phyloP scores from a whole-genome alignment of 2,329 filamentous ascomycete species.

The Phialemoniopsis sp. region DNA sequence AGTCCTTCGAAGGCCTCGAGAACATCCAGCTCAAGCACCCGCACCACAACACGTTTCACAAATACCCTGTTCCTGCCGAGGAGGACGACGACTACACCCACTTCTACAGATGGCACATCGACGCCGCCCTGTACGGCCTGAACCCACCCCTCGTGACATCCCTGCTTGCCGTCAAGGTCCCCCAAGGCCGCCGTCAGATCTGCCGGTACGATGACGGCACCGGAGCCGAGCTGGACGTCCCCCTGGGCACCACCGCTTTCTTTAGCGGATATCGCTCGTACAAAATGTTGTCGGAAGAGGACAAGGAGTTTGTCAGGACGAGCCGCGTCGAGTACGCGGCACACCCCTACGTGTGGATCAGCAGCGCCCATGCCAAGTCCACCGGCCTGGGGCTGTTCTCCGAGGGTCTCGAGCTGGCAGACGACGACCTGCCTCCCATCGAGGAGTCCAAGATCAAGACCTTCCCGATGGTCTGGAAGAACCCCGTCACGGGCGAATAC shows the following conservation, averaged over 20 bases:
- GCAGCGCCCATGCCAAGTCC: constrained; percentile 57
- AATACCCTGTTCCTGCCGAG: constrained; percentile 50
- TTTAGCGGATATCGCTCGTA: constrained; percentile 69
- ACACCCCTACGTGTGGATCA: constrained; percentile 84
- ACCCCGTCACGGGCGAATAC: constrained; percentile 64
- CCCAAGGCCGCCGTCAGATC: constrained; percentile 46
- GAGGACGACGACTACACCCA: constrained; percentile 46
- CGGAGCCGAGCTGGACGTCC: constrained; percentile 60
- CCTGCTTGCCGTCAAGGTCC: constrained; percentile 70
- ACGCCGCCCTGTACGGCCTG: constrained; percentile 71
- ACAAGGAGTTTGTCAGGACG: constrained; percentile 63
- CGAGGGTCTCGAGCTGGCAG: constrained; percentile 45
- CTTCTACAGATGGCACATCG: constrained; percentile 79
- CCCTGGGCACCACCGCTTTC: constrained; percentile 74
- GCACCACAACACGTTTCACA: constrained; percentile 75
- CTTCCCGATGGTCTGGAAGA: constrained; percentile 74
- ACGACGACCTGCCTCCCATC: constrained; percentile 58
- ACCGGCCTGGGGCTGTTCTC: constrained; percentile 70
- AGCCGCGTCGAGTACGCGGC: constrained; percentile 71
- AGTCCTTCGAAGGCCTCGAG: constrained; percentile 65
- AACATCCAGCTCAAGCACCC: constrained; percentile 69
- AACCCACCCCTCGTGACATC: constrained; percentile 72
- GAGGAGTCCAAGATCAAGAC: constrained; percentile 65
- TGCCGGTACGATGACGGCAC: constrained; percentile 71
- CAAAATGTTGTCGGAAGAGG: constrained; percentile 57